Evolutionary conservation across 352 stramenopile genomes (phyloP), one percentile per base, ranked within the genome.

Genomic region (Globisporangium nagaii): DNA sequence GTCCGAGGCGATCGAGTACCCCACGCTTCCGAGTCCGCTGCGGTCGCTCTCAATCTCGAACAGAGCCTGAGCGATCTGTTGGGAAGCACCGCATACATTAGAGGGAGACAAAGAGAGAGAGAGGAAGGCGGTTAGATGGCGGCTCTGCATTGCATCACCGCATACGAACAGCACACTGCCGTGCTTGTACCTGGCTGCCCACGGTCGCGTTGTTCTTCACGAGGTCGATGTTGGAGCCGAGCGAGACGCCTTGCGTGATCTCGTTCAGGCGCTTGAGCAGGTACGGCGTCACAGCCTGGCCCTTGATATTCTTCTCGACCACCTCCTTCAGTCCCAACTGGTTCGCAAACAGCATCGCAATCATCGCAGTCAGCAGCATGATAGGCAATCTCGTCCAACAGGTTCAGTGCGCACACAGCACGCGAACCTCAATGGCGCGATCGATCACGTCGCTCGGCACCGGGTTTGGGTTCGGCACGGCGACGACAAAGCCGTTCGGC

Each of bases 141-240:
- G n/a, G n/a, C n/a, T n/a, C n/a, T n/a, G n/a, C n/a, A n/a, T n/a
- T n/a, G n/a, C n/a, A n/a, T n/a, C n/a, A n/a, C n/a, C n/a, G n/a
- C n/a, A n/a, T n/a, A n/a, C n/a, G n/a, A n/a, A n/a, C n/a, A n/a
- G n/a, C n/a, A n/a, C n/a, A n/a, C n/a, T n/a, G n/a, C n/a, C n/a
- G n/a, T n/a, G n/a, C n/a, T 4, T 37, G 17, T 58, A 98, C 96
- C 64, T 98, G 79, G 24, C 95, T 96, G 40, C 96, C 96, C 25
- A 99, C 72, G 36, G 70, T 73, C 12, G 96, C 97, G 71, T 99
- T 99, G 68, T 97, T 94, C 62, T 96, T 93, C 17, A 99, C 95
- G 19, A 99, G 73, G 15, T 95, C 84, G 45, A 99, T 98, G 75
- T 99, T 99, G 27, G 94, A 97, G 30, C 80, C 66, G 24, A 98